Conservation (phyloP, 2,329 filamentous ascomycete species). For the Didymella pomorum region DNA sequence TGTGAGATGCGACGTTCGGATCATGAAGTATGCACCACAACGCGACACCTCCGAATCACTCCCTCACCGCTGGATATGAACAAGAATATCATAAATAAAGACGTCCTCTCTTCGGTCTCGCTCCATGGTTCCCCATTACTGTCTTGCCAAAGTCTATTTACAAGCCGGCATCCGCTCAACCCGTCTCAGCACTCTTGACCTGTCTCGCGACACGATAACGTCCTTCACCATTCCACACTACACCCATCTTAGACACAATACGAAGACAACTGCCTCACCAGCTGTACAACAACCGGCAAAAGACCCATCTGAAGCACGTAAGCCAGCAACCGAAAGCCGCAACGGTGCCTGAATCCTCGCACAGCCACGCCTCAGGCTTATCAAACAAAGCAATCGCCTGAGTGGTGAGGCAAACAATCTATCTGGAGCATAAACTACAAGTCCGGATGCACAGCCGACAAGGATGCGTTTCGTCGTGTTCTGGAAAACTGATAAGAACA, state of each 20-base stretch:
- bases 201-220: conserved; percentile 4
- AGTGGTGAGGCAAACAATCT: neutral
- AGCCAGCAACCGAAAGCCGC: neutral
- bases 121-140: neutral
- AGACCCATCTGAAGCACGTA: conserved; percentile 1
- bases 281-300: neutral
- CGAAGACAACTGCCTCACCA: conserved; percentile 10
- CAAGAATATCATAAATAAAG: neutral
- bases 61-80: neutral
- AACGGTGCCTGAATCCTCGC: neutral
- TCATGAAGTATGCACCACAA: neutral
- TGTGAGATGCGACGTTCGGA: neutral
- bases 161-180: conserved; percentile 1
- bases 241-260: neutral
- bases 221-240: neutral
- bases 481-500: neutral
- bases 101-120: too few relatives aligned
- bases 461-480: conserved; percentile 3
- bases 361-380: neutral
- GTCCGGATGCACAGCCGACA: neutral
- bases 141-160: neutral
- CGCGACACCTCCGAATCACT: neutral
- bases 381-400: conserved; percentile 3
- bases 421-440: conserved; percentile 1
- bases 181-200: conserved; percentile 13